phyloP scores from a whole-genome alignment of 176 grass and related monocot species.

The Coix lacrymajobi region DNA sequence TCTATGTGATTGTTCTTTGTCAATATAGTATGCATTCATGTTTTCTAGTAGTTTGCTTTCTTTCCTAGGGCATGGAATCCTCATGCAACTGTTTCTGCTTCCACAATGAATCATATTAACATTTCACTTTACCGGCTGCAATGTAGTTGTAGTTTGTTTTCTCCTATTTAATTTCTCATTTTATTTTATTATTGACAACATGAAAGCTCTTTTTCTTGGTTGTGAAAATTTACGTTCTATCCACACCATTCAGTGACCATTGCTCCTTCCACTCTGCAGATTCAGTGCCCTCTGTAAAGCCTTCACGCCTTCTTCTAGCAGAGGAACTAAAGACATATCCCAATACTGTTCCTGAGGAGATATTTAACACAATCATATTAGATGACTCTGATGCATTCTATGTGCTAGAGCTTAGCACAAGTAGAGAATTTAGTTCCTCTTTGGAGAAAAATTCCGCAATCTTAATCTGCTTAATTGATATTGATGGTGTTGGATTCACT shows the following conservation, averaged over 20 bases:
- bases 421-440: constrained; percentile 72
- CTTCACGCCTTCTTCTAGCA: constrained; percentile 56
- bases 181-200: neutral
- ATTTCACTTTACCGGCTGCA: neutral
- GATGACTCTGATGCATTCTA: constrained; percentile 64
- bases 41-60: neutral
- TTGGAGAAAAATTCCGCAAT: constrained; percentile 69
- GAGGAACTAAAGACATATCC: constrained; percentile 40
- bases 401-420: constrained; percentile 64
- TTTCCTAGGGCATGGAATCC: neutral
- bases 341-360: constrained; percentile 43
- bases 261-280: constrained; percentile 45
- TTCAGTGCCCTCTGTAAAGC: constrained; percentile 54
- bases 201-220: neutral
- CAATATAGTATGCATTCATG: neutral
- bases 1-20: neutral
- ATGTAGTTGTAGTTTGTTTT: neutral
- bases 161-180: neutral
- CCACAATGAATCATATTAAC: neutral
- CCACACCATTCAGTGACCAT: neutral
- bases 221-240: neutral
- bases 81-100: neutral
- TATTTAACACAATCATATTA: constrained; percentile 39
- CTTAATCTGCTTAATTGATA: constrained; percentile 67
- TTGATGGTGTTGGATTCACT: no score